Conservation (phyloP, 495 filamentous ascomycete species). For the Cudoniella acicularis region DNA sequence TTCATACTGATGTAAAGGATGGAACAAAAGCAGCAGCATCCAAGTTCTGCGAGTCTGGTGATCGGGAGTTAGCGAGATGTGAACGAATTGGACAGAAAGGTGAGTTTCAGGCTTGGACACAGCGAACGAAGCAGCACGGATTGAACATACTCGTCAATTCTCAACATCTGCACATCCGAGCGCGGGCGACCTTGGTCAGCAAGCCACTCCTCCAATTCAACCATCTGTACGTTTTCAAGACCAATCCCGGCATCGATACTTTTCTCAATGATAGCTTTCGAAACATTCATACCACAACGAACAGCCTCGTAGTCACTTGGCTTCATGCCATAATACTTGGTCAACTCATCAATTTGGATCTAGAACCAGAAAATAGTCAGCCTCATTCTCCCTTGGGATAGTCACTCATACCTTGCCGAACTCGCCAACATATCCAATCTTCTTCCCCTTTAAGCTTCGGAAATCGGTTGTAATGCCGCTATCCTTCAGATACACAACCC, state of each 20-base stretch:
- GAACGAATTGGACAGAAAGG: too few relatives aligned
- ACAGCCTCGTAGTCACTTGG: slow-evolving; percentile 66
- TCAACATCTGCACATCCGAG: slow-evolving; percentile 66
- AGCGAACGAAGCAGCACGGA: not conserved
- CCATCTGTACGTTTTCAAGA: slow-evolving; percentile 71
- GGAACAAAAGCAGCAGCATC: slow-evolving; percentile 73
- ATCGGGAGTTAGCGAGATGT: too few relatives aligned
- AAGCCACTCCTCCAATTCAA: slow-evolving; percentile 69
- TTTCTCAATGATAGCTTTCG: slow-evolving; percentile 61
- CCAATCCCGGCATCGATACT: slow-evolving; percentile 67
- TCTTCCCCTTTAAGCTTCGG: slow-evolving; percentile 54
- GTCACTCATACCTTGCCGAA: slow-evolving; percentile 66
- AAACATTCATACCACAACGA: slow-evolving; percentile 61
- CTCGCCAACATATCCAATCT: slow-evolving; percentile 68
- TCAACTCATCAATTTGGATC: slow-evolving; percentile 73
- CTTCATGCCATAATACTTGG: slow-evolving; percentile 68
- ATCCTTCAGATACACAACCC: slow-evolving; percentile 65
- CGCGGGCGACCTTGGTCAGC: slow-evolving; percentile 53
- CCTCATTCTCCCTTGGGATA: too few relatives aligned
- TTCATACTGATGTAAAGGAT: slow-evolving; percentile 61
- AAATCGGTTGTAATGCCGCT: slow-evolving; percentile 62
- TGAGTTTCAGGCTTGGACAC: too few relatives aligned
- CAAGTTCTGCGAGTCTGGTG: slow-evolving; percentile 59
- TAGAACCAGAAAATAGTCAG: too few relatives aligned
- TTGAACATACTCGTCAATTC: slow-evolving; percentile 54